Evolutionary conservation across 1,139 yeast species (phyloP).

Genomic region (Citeromyces siamensis): DNA sequence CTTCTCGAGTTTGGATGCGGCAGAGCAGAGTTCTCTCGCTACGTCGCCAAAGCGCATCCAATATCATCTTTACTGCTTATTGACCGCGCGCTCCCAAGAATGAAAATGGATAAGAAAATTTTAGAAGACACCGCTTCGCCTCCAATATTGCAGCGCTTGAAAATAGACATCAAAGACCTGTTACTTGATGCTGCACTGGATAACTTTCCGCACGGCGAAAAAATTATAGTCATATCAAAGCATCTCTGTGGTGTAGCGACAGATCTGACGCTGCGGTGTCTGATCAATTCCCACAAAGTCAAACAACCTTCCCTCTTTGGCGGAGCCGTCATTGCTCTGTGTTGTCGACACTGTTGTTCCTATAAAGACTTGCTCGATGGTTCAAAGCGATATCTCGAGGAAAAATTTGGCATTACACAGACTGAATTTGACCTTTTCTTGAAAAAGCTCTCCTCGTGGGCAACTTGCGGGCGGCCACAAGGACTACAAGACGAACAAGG

Average conservation of each 20-base stretch:
- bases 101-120: slow-evolving; percentile 69
- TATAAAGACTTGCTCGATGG: slow-evolving; percentile 37
- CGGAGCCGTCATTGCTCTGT: slow-evolving; percentile 80
- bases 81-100: slow-evolving; percentile 67
- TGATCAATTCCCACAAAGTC: slow-evolving; percentile 23
- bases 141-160: slow-evolving; percentile 28
- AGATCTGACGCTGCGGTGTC: slow-evolving; percentile 64
- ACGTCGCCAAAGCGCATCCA: slow-evolving; percentile 34
- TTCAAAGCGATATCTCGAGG: slow-evolving; percentile 24
- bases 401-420: slow-evolving; percentile 16
- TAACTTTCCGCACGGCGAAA: slow-evolving; percentile 15
- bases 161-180: slow-evolving; percentile 74
- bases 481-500: slow-evolving; percentile 22
- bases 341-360: slow-evolving; percentile 81
- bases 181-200: slow-evolving; percentile 28
- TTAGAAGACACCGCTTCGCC: slow-evolving; percentile 31
- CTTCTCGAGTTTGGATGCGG: slow-evolving; percentile 88
- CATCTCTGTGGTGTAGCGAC: slow-evolving; percentile 94
- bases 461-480: slow-evolving; percentile 53
- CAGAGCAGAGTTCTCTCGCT: slow-evolving; percentile 70
- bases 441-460: slow-evolving; percentile 74
- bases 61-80: slow-evolving; percentile 40
- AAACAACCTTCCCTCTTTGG: slow-evolving; percentile 12
- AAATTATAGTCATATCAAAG: slow-evolving; percentile 40
- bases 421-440: slow-evolving; percentile 36